Base-by-base conservation (phyloP, 768 basidiomycete genomes). In the Phlebiopsis flavidoalba region DNA sequence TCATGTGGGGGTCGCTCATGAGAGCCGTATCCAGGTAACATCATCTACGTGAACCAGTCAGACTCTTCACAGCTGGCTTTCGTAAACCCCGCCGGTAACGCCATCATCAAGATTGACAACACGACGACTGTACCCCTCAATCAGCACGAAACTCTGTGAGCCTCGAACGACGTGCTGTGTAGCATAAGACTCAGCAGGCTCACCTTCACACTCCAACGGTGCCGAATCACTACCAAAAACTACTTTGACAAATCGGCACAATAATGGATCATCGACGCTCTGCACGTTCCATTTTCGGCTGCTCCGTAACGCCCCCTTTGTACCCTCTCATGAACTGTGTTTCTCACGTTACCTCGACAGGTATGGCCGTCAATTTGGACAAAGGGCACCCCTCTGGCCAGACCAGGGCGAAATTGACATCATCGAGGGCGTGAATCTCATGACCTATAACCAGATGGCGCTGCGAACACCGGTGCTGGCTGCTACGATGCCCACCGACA, bases 101-200 rank as follows among this genome's bases (percentile, higher is more conserved):
- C 84, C 2, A 78, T 94, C 62, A 77, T 94, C 60, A 85, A 80
- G 67, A 89, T 93, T 8, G 90, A 93, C 75, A 90, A 91, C 68
- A 72, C 74, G 3, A 83, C 82, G 10, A 77, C 77, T 49, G 82
- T 90, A 4, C 73, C 75, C 22, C 75, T 72, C 53, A 79, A 80
- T 58, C 64, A 83, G 52, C 79, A 64, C 76, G 89, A 47, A 80
- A 86, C 64, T 81, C 89, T 33, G 89, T 91, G 60, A 22, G 40
- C 21, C 1, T 8, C 33, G 5, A 12, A 8, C 47, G 6, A 50
- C 6, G 46, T 24, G 21, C n/a, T n/a, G n/a, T n/a, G n/a, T n/a
- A n/a, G n/a, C n/a, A n/a, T n/a, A n/a, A n/a, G n/a, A 10, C 22
- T 7, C 31, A 46, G 1, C n/a, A 10, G 5, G 17, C 15, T 26